Evolutionary conservation across 768 basidiomycete species (phyloP), one percentile per base, ranked within the genome.

Genomic region (Fomitopsis pulvina): DNA sequence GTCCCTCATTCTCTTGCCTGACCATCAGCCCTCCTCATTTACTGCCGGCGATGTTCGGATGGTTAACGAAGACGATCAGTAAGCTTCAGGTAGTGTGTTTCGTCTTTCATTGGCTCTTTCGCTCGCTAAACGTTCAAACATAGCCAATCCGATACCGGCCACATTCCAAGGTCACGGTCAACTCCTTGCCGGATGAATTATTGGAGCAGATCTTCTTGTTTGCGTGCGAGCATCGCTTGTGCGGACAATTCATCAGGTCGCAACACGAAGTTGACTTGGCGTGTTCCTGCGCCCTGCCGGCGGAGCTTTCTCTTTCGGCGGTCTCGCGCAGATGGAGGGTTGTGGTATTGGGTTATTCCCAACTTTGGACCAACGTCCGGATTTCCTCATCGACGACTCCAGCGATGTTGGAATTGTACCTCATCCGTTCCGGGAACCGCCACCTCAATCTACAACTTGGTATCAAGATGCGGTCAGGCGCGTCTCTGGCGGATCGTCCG

Each of bases 171-270:
- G 18, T 37, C 14, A 37, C 30, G 5, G 37, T 46, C 14, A 32
- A 46, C 11, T 29, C 5, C 14, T 32, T 46, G n/a, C 45, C 45
- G 11, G 45, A 46, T 21, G 45, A 46, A 37, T 2, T 46, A 6
- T 22, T 46, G 45, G 45, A 46, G n/a, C n/a, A 32, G 14, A 46
- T 46, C 18, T 46, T 46, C 24, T 12, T 44, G 25, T 25, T 44
- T 25, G 43, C 25, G 14, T 9, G 43, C n/a, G 43, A 29, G n/a
- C n/a, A 8, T 18, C 10, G 6, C 11, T 8, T 14, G 16, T 44
- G 43, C 43, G 20, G 8, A 3, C 16, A 9, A 20, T 25, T 5
- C 24, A n/a, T 7, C 4, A 10, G 16, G 27, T 8, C 8, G 43
- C 43, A 22, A 9, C 22, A 5, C n/a, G 3, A 28, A 27, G 39